Evolutionary conservation across 306 rosid species (phyloP), one percentile per base, ranked within the genome.

Genomic region (Quercus engelmannii): DNA sequence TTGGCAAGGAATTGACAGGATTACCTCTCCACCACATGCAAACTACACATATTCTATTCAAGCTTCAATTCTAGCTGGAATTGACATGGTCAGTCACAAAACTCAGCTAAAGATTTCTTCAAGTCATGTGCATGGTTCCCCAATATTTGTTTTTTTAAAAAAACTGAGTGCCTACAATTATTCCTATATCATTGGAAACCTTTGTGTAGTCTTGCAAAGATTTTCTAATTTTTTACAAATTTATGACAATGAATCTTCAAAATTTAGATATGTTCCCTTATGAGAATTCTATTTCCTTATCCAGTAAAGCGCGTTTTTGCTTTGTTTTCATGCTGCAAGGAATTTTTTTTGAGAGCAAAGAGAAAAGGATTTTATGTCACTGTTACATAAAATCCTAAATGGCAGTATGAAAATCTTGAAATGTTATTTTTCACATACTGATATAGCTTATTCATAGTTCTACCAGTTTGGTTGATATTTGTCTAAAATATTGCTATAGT

Each of bases 1-100:
- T 31, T 55, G 35, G 51, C 11, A 28, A 73, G 77, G 77, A 18
- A 73, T 73, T 55, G 77, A 73, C 51, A 55, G 8, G 64, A 73
- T 73, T 73, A 73, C 77, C 11, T 38, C 35, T 6, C 41, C 49
- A 10, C 30, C 28, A 15, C 51, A 55, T 55, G 43, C 64, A 55
- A 73, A 73, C 67, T 73, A 73, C 77, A 73, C 77, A 1, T 73
- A 55, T 33, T 73, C 77, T 8, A 5, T 55, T 73, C 57, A 73
- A 73, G 18, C 43, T 28, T 21, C 65, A 55, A 30, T 73, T 31
- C 49, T 28, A 1, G 77, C 64, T 55, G 77, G 77, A 8, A 15
- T 73, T 55, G 77, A 73, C 77, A 73, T 73, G 77, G 76, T 73
- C 10, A 31, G 76, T 73, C 9, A 3, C 46, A 30, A 15, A 25